Evolutionary conservation across 768 basidiomycete genomes (phyloP), one percentile per base, ranked within the genome.

Genomic region (Mycena latifolia): DNA sequence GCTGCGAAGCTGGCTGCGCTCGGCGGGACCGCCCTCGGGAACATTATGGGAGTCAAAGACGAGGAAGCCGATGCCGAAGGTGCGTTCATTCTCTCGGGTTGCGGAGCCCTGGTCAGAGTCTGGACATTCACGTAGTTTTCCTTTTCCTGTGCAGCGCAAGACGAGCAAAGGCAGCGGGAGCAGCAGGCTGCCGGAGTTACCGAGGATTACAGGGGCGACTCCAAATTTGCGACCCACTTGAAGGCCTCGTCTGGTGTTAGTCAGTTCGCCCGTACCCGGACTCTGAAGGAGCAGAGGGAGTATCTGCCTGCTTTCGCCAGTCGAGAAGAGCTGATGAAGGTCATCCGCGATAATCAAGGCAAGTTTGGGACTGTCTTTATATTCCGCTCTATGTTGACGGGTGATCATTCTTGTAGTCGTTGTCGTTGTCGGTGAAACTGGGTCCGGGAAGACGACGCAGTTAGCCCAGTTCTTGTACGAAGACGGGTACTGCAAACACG

Each of bases 381-480:
- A 2, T 14, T 15, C 24, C n/a, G 31, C 15, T 35, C 45, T 47
- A 15, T 25, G 45, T 28, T 43, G 37, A 37, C 6, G 24, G 29
- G 55, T 66, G 39, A 69, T 59, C 65, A 51, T 41, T 20, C 18
- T 25, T 28, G 54, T 37, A 98, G 98, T 99, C 39, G 84, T 93
- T 51, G 89, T 99, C 61, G 95, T 99, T 41, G 93, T 99, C 43
- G 98, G 98, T n/a, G 98, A 99, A 79, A 99, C 98, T n/a, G 98
- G 98, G 12, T 99, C 97, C 0, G 98, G 98, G 8, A 99, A 99
- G 81, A 99, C 98, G 1, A 99, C 98, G 0, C 98, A 99, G 76
- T 82, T 99, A 8, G 83, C 94, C 0, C 98, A 99, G 75, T 99
- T 95, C 80, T 77, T 99, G 66, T 94, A 98, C 74, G 98, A 99